phyloP scores from a whole-genome alignment of 2,329 filamentous ascomycete genomes.

The Penicillium sp. region DNA sequence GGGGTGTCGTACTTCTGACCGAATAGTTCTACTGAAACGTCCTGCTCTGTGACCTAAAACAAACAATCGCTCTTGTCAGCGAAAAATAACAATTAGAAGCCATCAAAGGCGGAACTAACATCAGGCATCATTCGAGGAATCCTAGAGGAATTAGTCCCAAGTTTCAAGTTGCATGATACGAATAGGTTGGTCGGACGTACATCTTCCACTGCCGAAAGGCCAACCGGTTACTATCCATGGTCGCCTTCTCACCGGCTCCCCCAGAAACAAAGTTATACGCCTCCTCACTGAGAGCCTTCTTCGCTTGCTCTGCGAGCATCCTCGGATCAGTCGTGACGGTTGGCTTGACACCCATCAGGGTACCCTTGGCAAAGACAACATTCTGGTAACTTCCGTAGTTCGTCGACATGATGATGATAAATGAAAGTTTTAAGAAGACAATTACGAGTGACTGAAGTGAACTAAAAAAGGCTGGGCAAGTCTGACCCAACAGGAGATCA shows the following conservation, averaged over 20 bases:
- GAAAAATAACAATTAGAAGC: neutral
- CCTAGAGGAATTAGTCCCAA: constrained; percentile 33
- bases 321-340: constrained; percentile 61
- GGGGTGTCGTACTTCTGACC: constrained; percentile 52
- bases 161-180: neutral
- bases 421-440: neutral
- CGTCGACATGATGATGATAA: constrained; percentile 26
- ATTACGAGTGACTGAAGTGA: no score
- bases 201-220: constrained; percentile 57
- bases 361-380: constrained; percentile 55
- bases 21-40: constrained; percentile 57
- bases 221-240: constrained; percentile 60
- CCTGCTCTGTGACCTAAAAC: constrained; percentile 38
- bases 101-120: constrained; percentile 15
- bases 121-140: constrained; percentile 53
- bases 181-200: constrained; percentile 23
- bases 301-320: constrained; percentile 58
- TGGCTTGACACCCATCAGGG: constrained; percentile 51
- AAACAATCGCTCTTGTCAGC: neutral
- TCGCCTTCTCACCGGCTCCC: constrained; percentile 63
- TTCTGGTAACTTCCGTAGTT: constrained; percentile 50
- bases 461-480: neutral
- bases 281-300: constrained; percentile 47
- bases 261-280: constrained; percentile 63
- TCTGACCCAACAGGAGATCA: neutral